Conservation (phyloP, 257 asterid species). For the Lithospermum erythrorhizon region DNA sequence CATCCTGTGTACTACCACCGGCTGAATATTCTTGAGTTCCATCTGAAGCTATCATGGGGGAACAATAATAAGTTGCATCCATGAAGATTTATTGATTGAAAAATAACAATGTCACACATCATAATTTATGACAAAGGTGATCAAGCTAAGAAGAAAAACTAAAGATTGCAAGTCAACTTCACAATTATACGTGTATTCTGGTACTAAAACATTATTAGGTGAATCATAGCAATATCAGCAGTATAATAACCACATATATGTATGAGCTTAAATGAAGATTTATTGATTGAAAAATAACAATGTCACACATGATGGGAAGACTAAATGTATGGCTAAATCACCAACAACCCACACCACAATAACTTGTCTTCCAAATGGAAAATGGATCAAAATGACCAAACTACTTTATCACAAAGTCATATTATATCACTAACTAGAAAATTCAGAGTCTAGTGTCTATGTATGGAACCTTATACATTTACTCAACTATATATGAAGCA, state of each 20-base stretch:
- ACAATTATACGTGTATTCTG: neutral
- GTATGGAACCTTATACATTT: neutral
- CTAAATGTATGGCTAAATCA: neutral
- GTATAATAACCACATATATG: neutral
- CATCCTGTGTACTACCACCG: constrained; percentile 33
- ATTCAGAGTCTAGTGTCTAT: neutral
- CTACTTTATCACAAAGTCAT: neutral
- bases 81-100: neutral
- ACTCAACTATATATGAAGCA: neutral
- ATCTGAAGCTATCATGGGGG: constrained; percentile 28
- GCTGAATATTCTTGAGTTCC: constrained; percentile 32
- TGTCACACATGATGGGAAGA: neutral
- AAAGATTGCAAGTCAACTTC: neutral
- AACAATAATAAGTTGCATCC: constrained; percentile 3
- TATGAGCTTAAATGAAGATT: neutral
- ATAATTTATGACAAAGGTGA: too few relatives aligned
- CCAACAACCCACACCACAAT: too few relatives aligned
- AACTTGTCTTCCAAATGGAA: too few relatives aligned
- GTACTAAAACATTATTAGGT: neutral
- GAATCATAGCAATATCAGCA: neutral
- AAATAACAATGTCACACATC: neutral
- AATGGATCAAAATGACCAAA: neutral
- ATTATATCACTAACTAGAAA: neutral
- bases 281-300: too few relatives aligned
- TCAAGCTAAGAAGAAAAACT: neutral